A percentile compares a stretch with the other conserved stretches of the same genome.
Conservation (phyloP, 768 basidiomycete genomes). For the Rhizopogon vinicolor region DNA sequence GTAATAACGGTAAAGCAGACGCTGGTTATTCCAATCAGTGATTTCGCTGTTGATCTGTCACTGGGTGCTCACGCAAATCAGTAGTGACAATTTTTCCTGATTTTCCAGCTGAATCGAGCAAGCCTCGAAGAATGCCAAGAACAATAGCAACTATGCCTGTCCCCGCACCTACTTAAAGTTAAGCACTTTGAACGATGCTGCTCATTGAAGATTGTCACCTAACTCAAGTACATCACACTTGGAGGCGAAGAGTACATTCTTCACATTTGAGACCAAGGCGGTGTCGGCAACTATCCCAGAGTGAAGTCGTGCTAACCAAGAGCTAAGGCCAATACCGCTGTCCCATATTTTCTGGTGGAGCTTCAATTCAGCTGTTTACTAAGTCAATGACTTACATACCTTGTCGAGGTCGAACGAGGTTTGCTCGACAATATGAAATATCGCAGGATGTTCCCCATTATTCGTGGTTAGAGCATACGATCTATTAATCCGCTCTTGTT, state of each 20-base stretch:
- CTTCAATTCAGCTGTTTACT: background rate
- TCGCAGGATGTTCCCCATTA: conserved; percentile 14
- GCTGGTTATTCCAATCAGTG: conserved; percentile 36
- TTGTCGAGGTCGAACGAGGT: conserved; percentile 93
- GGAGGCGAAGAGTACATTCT: conserved; percentile 35
- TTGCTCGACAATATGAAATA: conserved; percentile 64
- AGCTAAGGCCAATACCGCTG: conserved; percentile 80
- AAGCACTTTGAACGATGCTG: background rate
- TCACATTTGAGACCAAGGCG: conserved; percentile 16
- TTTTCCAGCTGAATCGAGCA: conserved; percentile 12
- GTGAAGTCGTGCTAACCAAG: conserved; percentile 58
- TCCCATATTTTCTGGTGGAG: conserved; percentile 90
- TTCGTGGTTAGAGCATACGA: conserved; percentile 38
- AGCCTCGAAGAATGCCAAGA: conserved; percentile 52
- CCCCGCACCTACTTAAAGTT: conserved; percentile 59
- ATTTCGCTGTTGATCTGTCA: background rate
- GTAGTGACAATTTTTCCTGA: conserved; percentile 50
- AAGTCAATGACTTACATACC: conserved; percentile 37
- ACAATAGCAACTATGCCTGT: conserved; percentile 78
- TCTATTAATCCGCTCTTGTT: conserved; percentile 68
- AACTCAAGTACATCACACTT: conserved; percentile 57
- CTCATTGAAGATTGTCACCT: conserved; percentile 38
- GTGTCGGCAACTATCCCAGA: background rate
- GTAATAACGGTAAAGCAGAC: conserved; percentile 76
- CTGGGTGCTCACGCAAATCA: conserved; percentile 58